These are phyloP conservation scores for Pestalotiopsis fici DNA, from an alignment of 2,329 filamentous ascomycete genomes.

Conservation along the genomic window DNA sequence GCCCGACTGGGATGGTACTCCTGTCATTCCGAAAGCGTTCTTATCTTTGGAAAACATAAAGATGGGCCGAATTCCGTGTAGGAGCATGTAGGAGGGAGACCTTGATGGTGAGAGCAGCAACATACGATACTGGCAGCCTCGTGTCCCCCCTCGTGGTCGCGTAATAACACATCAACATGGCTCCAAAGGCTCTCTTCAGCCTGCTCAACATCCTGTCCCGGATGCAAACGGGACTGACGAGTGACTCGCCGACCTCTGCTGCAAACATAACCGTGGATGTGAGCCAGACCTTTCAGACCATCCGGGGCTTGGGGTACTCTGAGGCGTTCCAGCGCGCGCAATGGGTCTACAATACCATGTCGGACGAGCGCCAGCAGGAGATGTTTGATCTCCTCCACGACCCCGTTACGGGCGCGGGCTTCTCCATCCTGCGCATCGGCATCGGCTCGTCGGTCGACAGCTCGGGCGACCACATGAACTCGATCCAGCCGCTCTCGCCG, in stretches of 20 bases:
- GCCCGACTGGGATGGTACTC: neutral
- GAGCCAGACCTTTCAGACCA: conserved; percentile 34
- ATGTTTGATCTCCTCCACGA: conserved; percentile 35
- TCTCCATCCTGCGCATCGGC: conserved; percentile 37
- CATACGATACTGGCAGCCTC: too few relatives aligned
- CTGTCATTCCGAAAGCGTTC: neutral
- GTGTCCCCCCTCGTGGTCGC: neutral
- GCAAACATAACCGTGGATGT: conserved; percentile 8
- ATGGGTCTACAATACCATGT: conserved; percentile 14
- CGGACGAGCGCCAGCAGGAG: conserved; percentile 29
- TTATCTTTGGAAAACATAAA: neutral
- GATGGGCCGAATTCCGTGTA: neutral
- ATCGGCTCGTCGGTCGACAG: conserved; percentile 25
- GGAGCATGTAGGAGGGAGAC: neutral
- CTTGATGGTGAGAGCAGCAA: too few relatives aligned
- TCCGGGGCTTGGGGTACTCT: conserved; percentile 41
- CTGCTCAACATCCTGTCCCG: neutral
- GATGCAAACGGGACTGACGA: neutral
- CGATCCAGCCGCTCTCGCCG: conserved; percentile 39
- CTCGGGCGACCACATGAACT: conserved; percentile 23
- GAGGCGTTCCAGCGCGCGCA: conserved; percentile 43
- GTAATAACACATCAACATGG: neutral
- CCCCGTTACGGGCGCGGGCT: conserved; percentile 32
- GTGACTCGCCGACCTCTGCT: neutral
- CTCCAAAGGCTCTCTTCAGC: neutral